Base-by-base conservation (phyloP, 2,329 filamentous ascomycete species). In the Diplocarpon mali region DNA sequence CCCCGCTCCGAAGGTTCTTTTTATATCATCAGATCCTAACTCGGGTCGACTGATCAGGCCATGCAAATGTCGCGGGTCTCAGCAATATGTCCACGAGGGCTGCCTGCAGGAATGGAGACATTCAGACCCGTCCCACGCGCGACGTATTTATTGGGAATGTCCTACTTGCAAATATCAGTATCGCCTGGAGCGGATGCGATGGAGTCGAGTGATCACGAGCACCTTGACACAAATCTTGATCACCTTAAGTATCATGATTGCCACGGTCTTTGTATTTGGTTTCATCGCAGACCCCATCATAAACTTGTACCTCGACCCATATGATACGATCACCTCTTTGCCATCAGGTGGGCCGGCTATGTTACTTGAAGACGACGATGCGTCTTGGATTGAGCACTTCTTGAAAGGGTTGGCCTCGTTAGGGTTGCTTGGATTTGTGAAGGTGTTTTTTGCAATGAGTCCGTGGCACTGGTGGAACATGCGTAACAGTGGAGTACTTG, bases 261-360 rank as follows among this genome's bases (percentile, higher is more conserved):
- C 80, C 35, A 73, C 80, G 41, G 72, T 95, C 20, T 96, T 95
- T 59, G 32, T 85, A 0, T 76, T 96, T 45, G 92, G 92, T 35
- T 96, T 95, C 58, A 67, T 96, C 53, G 90, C 89, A 48, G 89
- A 96, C 64, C 89, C 89, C 1, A 86, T 96, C 48, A 82, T 96
- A 62, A 85, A 88, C 56, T 67, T 95, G 24, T 95, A 90, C 69
- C 67, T 90, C 44, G 87, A 95, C 59, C 88, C 88, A 0, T 65
- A 78, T 45, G 77, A 79, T 40, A 77, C 76, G 10, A 65, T 72
- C 34, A 67, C 78, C 20, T 65, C 69, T 24, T 67, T 64, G 60
- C 59, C 62, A 38, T 62, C 54, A 49, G 65, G 55, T 55, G 66
- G 65, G 65, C 29, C 68, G 69, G 35, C 57, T 64, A 34, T 64